Evolutionary conservation across 1,284 basidiomycete species (phyloP).

Genomic region (Moniliella sp.): DNA sequence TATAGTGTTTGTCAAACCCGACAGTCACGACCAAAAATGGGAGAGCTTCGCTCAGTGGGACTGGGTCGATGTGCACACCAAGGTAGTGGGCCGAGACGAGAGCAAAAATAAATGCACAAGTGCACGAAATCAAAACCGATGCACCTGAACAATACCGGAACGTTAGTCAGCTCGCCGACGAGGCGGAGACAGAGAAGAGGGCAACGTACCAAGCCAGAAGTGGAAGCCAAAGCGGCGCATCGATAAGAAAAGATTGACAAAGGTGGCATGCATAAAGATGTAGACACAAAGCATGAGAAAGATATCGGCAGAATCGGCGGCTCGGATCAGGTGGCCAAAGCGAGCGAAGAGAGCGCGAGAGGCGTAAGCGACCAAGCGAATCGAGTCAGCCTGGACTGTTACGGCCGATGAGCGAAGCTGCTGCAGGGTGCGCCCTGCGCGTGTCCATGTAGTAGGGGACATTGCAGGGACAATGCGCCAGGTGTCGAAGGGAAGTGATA

Average conservation of each 20-base stretch:
- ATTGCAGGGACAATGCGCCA: too few relatives aligned
- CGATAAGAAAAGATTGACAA: conserved; percentile 45
- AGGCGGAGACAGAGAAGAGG: too few relatives aligned
- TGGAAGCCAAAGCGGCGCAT: conserved; percentile 30
- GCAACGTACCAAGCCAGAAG: conserved; percentile 29
- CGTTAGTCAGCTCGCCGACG: too few relatives aligned
- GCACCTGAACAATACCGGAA: too few relatives aligned
- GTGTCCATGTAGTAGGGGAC: too few relatives aligned
- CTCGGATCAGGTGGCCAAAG: conserved; percentile 20
- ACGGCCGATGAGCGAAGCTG: conserved; percentile 3
- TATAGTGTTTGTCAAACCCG: conserved; percentile 88
- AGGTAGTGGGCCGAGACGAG: conserved; percentile 64
- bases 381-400: conserved; percentile 14
- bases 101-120: conserved; percentile 66
- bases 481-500: too few relatives aligned
- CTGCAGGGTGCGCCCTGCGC: not conserved
- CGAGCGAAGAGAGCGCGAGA: conserved; percentile 21
- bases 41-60: conserved; percentile 76
- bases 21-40: conserved; percentile 94
- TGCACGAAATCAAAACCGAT: conserved; percentile 61
- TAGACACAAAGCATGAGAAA: conserved; percentile 85
- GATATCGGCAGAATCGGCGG: conserved; percentile 81
- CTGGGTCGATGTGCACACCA: conserved; percentile 69
- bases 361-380: conserved; percentile 26
- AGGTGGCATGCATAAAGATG: conserved; percentile 81